Evolutionary conservation across 1,284 basidiomycete species (phyloP).

Genomic region (Phenoliferia sp.): DNA sequence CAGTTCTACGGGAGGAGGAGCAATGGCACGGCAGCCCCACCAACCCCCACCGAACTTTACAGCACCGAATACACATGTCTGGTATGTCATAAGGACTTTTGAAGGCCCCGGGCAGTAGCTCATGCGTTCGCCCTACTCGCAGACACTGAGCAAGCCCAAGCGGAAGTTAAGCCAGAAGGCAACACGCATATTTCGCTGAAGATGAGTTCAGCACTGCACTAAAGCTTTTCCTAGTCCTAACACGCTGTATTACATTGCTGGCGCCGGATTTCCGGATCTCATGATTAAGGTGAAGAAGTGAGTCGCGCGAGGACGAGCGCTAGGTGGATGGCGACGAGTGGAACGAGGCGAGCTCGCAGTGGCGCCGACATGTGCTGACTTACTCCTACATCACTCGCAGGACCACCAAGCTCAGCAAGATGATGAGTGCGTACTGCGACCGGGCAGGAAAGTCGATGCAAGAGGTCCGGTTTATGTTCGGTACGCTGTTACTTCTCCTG

Average conservation of each 20-base stretch:
- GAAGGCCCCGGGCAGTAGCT: neutral
- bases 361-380: neutral
- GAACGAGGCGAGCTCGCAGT: neutral
- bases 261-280: conserved; percentile 30
- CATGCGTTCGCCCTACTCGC: neutral
- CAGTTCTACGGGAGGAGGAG: neutral
- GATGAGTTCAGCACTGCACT: neutral
- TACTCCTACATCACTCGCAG: neutral
- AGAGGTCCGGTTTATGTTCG: conserved; percentile 32
- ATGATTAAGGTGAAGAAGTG: conserved; percentile 34
- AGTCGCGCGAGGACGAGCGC: neutral
- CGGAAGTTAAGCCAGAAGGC: neutral
- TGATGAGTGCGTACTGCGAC: conserved; percentile 34
- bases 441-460: conserved; percentile 26
- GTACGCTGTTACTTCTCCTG: conserved; percentile 7
- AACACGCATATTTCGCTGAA: neutral
- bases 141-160: neutral
- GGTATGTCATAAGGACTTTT: neutral
- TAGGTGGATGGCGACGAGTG: neutral
- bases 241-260: conserved; percentile 19
- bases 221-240: neutral
- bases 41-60: neutral
- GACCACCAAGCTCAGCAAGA: conserved; percentile 32
- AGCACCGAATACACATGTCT: neutral
- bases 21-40: neutral